Conservation (phyloP, 768 basidiomycete genomes). For the Lactarius evosmus region DNA sequence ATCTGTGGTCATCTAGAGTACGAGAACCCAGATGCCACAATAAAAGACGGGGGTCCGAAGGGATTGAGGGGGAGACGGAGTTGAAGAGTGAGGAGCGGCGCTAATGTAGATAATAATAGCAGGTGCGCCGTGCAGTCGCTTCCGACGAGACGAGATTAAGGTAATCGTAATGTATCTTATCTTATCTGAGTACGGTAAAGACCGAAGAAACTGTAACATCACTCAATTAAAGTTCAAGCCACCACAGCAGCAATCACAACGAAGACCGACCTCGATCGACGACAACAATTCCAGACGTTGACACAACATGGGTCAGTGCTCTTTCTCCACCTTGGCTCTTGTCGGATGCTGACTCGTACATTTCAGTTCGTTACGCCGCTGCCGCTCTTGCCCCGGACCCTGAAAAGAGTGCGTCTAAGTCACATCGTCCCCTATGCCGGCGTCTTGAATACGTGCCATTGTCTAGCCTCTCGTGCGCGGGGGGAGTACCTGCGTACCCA, state of each 20-base stretch:
- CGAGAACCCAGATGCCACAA: not conserved
- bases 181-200: constrained; percentile 5
- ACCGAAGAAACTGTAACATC: constrained; percentile 19
- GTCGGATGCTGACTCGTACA: constrained; percentile 23
- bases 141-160: not conserved
- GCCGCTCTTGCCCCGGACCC: constrained; percentile 86
- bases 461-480: constrained; percentile 79
- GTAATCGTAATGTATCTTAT: constrained; percentile 3
- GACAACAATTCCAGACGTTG: constrained; percentile 36
- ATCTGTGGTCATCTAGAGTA: constrained; percentile 16
- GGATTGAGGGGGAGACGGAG: not conserved
- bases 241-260: not conserved
- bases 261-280: not conserved
- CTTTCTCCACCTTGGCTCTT: constrained; percentile 4
- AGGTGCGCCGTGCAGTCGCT: not conserved
- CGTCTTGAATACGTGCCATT: constrained; percentile 19
- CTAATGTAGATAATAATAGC: not conserved
- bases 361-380: constrained; percentile 88
- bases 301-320: constrained; percentile 42
- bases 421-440: constrained; percentile 17
- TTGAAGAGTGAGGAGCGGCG: not conserved
- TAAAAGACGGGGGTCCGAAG: not conserved
- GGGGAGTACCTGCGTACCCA: constrained; percentile 98
- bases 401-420: constrained; percentile 76
- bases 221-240: constrained; percentile 26